Evolutionary conservation across 2,329 filamentous ascomycete species (phyloP), one percentile per base, ranked within the genome.

Genomic region (Trichoderma citrinoviride): DNA sequence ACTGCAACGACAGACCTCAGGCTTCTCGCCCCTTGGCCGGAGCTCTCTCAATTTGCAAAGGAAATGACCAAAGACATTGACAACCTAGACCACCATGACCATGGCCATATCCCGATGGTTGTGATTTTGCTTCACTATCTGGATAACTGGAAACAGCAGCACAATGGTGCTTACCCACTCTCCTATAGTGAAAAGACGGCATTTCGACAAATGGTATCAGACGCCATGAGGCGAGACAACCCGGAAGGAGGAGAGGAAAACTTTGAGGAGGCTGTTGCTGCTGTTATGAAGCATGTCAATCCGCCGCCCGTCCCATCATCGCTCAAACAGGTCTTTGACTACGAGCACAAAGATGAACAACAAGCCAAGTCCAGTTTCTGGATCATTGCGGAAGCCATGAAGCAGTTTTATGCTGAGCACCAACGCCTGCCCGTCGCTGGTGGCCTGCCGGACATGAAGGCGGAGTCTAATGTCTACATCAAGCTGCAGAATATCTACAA

Each of bases 381-480:
- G 95, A 78, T 93, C 67, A 94, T 97, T 70, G 90, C 91, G 8
- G 84, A 87, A 63, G 93, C 94, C 0, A 83, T 98, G 63, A 87
- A 87, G 66, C 74, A 83, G 21, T 99, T 99, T 76, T 89, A 94
- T 75, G 77, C 84, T 10, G 86, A 86, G 62, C 87, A 97, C 73
- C 79, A 83, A 7, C 83, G 89, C 29, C 83, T 99, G 5, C 95
- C 95, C 17, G 81, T 99, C 0, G 90, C 93, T 0, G 96, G 95
- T 14, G 88, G 90, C 3, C 81, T 99, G 1, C 95, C 96, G 1
- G 95, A 99, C 76, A 99, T 99, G 95, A 99, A 99, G 80, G 93
- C 95, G 3, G 87, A 94, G 73, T 97, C 93, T 3, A 87, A 84
- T 64, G 90, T 96, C 67, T 99, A 99, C 79, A 90, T 99, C 69